Base-by-base conservation (phyloP, 1,284 basidiomycete species). In the Hemileia vastatrix region DNA sequence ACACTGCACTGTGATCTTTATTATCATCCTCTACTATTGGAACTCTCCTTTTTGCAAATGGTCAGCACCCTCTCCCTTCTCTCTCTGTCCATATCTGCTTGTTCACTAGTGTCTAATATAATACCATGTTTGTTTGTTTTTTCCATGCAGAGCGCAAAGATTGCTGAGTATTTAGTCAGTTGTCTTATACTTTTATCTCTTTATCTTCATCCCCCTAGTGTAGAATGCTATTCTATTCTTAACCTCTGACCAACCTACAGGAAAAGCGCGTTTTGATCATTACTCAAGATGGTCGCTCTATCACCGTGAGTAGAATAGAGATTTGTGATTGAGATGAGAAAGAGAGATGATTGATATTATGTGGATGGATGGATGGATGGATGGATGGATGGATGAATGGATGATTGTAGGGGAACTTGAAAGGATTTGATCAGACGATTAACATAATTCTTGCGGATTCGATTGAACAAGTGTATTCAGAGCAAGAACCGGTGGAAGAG, bases 401-500 rank as follows among this genome's bases (percentile, higher is more conserved):
- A 27, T 58, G 15, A n/a, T n/a, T 9, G 6, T 72, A 93, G 88
- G 92, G 92, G 69, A 82, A 85, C 32, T 82, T 96, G 76, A 86
- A 86, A 64, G 92, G 92, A 57, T 92, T 83, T 73, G 92, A 96
- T 80, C 85, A 90, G 77, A 89, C 88, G 77, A 90, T 89, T 45
- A 95, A 95, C 76, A 83, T 95, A 69, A 90, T 95, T 65, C 83
- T 96, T 53, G 86, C 90, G 19, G 87, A 91, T 73, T 88, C 86
- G 59, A 88, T 87, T 72, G 92, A 96, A 76, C 84, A 92, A 68
- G 86, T 94, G 36, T 95, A 88, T 76, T 88, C 87, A 71, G 77
- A 82, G 61, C 93, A 98, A 15, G 87, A 88, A 72, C 88, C 88
- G 21, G 91, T 96, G 32, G 90, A 97, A 77, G 91, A 96, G 80